phyloP scores from a whole-genome alignment of 164 flowering plant species.

The Magnolia kwangsiensis region DNA sequence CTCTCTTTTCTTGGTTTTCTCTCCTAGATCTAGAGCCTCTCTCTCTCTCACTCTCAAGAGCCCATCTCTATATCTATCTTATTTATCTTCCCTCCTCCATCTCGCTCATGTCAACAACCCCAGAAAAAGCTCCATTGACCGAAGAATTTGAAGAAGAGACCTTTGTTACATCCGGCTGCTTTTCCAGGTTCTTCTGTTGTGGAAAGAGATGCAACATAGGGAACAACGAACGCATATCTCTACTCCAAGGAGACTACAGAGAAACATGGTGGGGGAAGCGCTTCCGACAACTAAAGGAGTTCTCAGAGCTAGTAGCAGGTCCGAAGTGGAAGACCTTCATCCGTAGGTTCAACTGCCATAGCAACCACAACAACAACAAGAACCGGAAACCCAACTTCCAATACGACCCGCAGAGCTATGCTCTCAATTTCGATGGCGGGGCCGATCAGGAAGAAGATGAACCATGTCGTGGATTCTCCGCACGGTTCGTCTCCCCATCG shows the following conservation, averaged over 20 bases:
- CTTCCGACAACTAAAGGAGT: conserved; percentile 48
- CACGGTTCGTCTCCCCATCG: background rate
- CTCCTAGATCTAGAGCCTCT: background rate
- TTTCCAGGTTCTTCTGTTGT: background rate
- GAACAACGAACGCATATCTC: background rate
- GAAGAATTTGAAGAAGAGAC: background rate
- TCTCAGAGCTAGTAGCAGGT: conserved; percentile 77
- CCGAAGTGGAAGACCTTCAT: conserved; percentile 90
- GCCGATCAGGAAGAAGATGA: background rate
- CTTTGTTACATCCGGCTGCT: background rate
- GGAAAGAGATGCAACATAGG: background rate
- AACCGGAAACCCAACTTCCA: conserved; percentile 35
- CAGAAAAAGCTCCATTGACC: background rate
- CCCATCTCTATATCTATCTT: too few species aligned
- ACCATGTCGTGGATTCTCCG: background rate
- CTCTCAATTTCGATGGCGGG: conserved; percentile 76
- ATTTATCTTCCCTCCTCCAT: background rate
- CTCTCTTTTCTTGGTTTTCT: too few species aligned
- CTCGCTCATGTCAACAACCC: background rate
- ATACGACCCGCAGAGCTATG: conserved; percentile 71
- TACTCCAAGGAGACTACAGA: conserved; percentile 11
- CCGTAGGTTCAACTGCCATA: conserved; percentile 40
- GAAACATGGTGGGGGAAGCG: conserved; percentile 24
- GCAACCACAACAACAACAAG: conserved; percentile 14
- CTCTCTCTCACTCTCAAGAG: background rate